A percentile compares a stretch with the other conserved stretches of the same genome.
Evolutionary conservation across 2,329 filamentous ascomycete species (phyloP).

Genomic region (Achaetomium macrosporum): DNA sequence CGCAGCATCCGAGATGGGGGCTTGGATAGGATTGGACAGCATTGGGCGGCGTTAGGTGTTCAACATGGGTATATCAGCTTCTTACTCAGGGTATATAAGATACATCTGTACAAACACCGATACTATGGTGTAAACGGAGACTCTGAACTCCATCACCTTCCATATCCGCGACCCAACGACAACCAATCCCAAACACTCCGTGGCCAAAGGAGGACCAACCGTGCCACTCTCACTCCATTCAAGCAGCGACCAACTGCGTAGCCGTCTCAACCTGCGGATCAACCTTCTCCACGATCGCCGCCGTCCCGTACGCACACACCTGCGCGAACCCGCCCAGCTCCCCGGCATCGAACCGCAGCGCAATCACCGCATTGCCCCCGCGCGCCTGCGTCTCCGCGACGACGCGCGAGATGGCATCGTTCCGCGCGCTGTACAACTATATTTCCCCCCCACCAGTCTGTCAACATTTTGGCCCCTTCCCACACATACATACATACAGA

Average conservation of each 20-base stretch:
- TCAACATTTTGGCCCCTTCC: neutral
- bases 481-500: neutral
- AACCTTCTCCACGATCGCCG: conserved; percentile 51
- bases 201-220: neutral
- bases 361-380: conserved; percentile 56
- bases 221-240: neutral
- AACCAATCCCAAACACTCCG: neutral
- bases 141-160: no score
- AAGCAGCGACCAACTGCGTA: conserved; percentile 23
- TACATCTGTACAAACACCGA: neutral
- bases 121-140: no score
- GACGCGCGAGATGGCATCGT: conserved; percentile 51
- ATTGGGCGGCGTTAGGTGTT: conserved; percentile 12
- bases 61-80: neutral
- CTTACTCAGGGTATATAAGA: neutral
- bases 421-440: conserved; percentile 50
- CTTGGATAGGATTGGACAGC: neutral
- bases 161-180: no score
- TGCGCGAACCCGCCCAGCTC: conserved; percentile 52
- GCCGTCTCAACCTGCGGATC: conserved; percentile 29
- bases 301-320: conserved; percentile 56
- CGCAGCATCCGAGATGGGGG: no score
- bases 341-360: conserved; percentile 51
- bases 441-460: neutral
- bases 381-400: conserved; percentile 52